phyloP scores from a whole-genome alignment of 108 stramenopile genomes.

The Fragilariopsis cylindrus region DNA sequence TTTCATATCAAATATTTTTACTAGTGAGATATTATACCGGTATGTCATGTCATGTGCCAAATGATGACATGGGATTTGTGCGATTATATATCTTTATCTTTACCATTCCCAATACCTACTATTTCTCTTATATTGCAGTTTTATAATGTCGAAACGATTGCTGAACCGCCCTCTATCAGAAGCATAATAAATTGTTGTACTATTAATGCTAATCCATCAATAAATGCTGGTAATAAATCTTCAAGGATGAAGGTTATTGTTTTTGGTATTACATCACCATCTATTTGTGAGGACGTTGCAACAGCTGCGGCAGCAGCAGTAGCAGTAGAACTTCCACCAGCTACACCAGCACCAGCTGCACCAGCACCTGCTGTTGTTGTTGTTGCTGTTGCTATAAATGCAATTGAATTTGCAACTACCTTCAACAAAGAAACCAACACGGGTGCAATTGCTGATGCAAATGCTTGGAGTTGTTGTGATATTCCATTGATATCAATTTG shows the following conservation, averaged over 20 bases:
- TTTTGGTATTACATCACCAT: neutral
- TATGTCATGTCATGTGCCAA: no score
- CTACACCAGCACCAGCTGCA: neutral
- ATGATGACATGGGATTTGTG: no score
- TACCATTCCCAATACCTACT: no score
- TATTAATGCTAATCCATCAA: constrained; percentile 7
- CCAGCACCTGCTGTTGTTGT: neutral
- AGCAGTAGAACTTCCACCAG: neutral
- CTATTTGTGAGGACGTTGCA: neutral
- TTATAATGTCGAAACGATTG: constrained; percentile 5
- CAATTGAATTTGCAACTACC: neutral
- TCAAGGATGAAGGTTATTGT: neutral
- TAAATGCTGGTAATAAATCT: constrained; percentile 7
- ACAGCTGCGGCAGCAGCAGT: neutral
- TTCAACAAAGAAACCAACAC: neutral
- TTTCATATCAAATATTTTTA: no score
- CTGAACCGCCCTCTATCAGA: constrained; percentile 2
- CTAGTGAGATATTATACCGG: no score
- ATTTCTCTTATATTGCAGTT: neutral
- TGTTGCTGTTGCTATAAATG: neutral
- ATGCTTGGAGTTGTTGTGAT: neutral
- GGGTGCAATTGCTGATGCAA: constrained; percentile 2
- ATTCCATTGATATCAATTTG: neutral
- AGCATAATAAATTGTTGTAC: constrained; percentile 6
- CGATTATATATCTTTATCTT: no score